These are phyloP conservation scores for Datura wrightii DNA, from an alignment of 257 asterid genomes.

Conservation along the genomic window DNA sequence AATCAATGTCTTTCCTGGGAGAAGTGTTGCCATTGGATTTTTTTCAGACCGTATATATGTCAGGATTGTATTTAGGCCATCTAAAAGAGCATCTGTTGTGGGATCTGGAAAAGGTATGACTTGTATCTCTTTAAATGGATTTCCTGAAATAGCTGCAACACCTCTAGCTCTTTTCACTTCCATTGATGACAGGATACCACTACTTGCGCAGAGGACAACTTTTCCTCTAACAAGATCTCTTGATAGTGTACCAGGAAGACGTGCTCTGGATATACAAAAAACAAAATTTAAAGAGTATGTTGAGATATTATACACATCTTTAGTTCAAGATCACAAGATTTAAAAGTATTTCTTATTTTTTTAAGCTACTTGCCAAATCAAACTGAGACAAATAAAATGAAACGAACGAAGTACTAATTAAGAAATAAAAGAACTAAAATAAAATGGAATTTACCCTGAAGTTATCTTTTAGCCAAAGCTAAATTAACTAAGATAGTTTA, in stretches of 20 bases:
- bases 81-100: neutral
- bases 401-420: neutral
- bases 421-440: too few relatives aligned
- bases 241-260: conserved; percentile 51
- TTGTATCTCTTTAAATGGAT: neutral
- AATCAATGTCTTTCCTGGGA: conserved; percentile 34
- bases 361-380: too few relatives aligned
- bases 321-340: too few relatives aligned
- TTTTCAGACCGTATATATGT: conserved; percentile 29
- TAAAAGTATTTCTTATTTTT: too few relatives aligned
- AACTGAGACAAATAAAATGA: neutral
- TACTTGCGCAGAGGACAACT: conserved; percentile 48
- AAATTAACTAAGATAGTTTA: neutral
- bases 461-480: too few relatives aligned
- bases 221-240: conserved; percentile 47
- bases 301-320: too few relatives aligned
- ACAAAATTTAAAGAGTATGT: too few relatives aligned
- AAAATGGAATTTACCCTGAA: conserved; percentile 39
- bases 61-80: conserved; percentile 3
- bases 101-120: conserved; percentile 43
- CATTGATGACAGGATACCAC: conserved; percentile 29
- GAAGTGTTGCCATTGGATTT: conserved; percentile 41
- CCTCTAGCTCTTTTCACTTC: conserved; percentile 61
- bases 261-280: conserved; percentile 32
- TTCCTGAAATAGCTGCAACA: conserved; percentile 47